These are phyloP conservation scores for Berberis thunbergii DNA, from an alignment of 164 flowering plant genomes.

Conservation along the genomic window DNA sequence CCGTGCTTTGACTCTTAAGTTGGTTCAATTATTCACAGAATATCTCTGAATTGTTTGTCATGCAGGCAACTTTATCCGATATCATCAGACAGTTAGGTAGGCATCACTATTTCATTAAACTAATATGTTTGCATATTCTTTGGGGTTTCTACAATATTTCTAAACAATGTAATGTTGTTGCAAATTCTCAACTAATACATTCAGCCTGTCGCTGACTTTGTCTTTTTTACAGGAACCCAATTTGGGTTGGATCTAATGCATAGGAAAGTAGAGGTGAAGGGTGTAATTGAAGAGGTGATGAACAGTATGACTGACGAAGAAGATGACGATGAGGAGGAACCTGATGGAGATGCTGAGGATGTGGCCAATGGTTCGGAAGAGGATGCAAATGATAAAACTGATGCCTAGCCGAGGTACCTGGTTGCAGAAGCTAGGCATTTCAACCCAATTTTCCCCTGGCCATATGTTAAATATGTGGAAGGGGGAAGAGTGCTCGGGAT, in stretches of 20 bases:
- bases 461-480: not conserved
- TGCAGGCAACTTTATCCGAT: conserved; percentile 87
- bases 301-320: conserved; percentile 61
- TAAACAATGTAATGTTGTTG: not conserved
- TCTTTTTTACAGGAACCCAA: conserved; percentile 30
- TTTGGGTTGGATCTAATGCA: conserved; percentile 54
- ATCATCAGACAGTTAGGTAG: conserved; percentile 70
- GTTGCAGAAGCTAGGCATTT: not conserved
- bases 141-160: not conserved
- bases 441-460: too few species aligned
- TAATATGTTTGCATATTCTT: not conserved
- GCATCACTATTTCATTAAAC: conserved; percentile 1
- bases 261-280: conserved; percentile 59
- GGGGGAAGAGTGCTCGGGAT: not conserved
- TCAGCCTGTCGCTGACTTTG: not conserved
- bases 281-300: conserved; percentile 57
- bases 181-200: not conserved
- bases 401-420: conserved; percentile 13
- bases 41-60: not conserved
- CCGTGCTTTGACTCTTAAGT: not conserved
- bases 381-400: conserved; percentile 16
- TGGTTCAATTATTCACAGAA: conserved; percentile 8
- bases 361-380: conserved; percentile 11
- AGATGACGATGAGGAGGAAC: conserved; percentile 38
- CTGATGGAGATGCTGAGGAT: conserved; percentile 20